Conservation (phyloP, 2,329 filamentous ascomycete species). For the Curvularia hawaiiensis region DNA sequence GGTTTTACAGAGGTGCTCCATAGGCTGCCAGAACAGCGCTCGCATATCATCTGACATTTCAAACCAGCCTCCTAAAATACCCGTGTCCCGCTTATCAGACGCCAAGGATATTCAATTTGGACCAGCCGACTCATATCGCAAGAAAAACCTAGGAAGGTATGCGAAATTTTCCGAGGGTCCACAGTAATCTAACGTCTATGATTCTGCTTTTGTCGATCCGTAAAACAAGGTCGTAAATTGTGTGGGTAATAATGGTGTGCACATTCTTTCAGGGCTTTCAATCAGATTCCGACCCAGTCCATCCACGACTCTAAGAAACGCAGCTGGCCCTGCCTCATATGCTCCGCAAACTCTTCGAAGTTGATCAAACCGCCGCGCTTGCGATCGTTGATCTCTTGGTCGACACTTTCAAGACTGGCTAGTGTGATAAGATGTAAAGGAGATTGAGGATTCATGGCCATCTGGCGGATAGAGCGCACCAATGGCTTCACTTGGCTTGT, state of each 20-base stretch:
- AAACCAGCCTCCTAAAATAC: neutral
- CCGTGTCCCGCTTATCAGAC: neutral
- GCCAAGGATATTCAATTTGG: neutral
- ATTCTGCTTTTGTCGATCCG: neutral
- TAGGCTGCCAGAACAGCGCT: neutral
- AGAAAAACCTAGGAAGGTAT: neutral
- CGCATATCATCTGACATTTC: neutral
- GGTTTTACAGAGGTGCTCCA: neutral
- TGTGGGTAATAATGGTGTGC: neutral
- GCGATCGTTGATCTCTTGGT: constrained; percentile 69
- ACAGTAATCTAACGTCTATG: neutral
- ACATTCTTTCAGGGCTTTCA: neutral
- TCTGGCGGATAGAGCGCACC: constrained; percentile 26
- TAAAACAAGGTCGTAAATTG: neutral
- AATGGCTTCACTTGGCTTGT: constrained; percentile 21
- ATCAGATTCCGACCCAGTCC: constrained; percentile 65
- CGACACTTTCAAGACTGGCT: constrained; percentile 64
- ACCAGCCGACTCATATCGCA: neutral
- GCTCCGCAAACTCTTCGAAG: constrained; percentile 78
- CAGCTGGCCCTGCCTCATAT: constrained; percentile 68
- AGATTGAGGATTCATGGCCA: constrained; percentile 24
- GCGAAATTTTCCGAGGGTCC: neutral
- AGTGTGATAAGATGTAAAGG: constrained; percentile 45
- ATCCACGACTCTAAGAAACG: constrained; percentile 90
- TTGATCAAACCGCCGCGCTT: constrained; percentile 81